Evolutionary conservation across 352 stramenopile species (phyloP).

Genomic region (Phytopythium aichiense): DNA sequence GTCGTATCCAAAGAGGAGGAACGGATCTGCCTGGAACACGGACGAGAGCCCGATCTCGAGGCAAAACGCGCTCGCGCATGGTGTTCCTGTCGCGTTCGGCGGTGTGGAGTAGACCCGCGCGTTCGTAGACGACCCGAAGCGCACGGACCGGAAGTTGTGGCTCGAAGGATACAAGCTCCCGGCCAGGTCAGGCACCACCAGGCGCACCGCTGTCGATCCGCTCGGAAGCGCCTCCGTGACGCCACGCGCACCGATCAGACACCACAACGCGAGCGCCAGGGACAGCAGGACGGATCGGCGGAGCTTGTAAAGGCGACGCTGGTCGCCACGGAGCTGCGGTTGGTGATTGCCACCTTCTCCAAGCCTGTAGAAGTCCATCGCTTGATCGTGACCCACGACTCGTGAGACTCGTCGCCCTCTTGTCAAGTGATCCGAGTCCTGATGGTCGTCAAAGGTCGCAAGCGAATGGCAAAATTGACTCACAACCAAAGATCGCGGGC

Average conservation of each 20-base stretch:
- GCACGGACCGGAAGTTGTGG: constrained; percentile 7
- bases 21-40: constrained; percentile 25
- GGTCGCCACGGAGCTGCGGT: background rate
- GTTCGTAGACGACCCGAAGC: constrained; percentile 13
- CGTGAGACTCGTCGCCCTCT: background rate
- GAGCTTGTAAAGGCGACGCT: background rate
- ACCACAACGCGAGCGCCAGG: background rate
- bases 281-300: background rate
- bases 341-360: background rate
- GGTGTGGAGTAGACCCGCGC: constrained; percentile 2
- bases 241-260: background rate
- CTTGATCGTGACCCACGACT: background rate
- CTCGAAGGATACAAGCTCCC: constrained; percentile 24
- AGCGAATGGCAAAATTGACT: background rate
- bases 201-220: constrained; percentile 7
- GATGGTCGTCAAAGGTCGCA: background rate
- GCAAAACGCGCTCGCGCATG: constrained; percentile 12
- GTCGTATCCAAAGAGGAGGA: constrained; percentile 23
- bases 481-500: background rate
- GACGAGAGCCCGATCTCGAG: constrained; percentile 25
- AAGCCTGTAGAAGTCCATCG: background rate
- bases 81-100: background rate
- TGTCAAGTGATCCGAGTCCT: background rate
- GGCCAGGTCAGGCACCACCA: constrained; percentile 23
- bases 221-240: background rate